Base-by-base conservation (phyloP, 768 basidiomycete species). In the Phylloporus sp. region DNA sequence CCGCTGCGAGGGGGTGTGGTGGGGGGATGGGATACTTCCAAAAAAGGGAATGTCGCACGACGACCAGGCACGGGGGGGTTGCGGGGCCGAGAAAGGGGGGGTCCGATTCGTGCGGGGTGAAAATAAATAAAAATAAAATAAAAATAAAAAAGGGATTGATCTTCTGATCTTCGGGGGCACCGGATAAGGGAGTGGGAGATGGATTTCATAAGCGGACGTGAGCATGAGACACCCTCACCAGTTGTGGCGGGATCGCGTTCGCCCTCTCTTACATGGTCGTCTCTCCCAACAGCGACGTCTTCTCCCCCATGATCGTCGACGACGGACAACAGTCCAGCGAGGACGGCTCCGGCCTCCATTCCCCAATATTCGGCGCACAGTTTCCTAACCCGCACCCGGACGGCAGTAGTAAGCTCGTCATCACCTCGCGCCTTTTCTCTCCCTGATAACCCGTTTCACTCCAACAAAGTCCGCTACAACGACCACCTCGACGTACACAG, bases 331-430 rank as follows among this genome's bases (percentile, higher is more conserved):
- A 82, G 70, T 86, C 84, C 22, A 85, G 83, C 67, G 86, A 88
- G 64, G 86, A 87, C 62, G 81, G 84, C 63, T 88, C 86, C 47
- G 86, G 84, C 54, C 70, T 88, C 22, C 85, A 86, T 60, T 88
- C 87, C 3, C 86, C 88, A 58, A 77, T 82, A 47, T 84, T 85
- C 70, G 74, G 73, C 50, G 66, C 77, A 44, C 72, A 73, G 24
- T 76, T 72, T 59, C 72, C 75, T 67, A 67, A 74, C 56, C 67
- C 71, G 50, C 73, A 75, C 72, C 70, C 73, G 55, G 76, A 78
- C 76, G 77, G 72, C 62, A 65, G 62, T 74, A 49, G 67, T 76
- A 58, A 50, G 61, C 55, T 27, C 69, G 64, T 67, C 57, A 50
- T 73, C 76, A 72, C 68, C 72, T 78, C 82, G 72, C 72, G 73